phyloP scores from a whole-genome alignment of 2,329 filamentous ascomycete species.

The Colletotrichum trifolii region DNA sequence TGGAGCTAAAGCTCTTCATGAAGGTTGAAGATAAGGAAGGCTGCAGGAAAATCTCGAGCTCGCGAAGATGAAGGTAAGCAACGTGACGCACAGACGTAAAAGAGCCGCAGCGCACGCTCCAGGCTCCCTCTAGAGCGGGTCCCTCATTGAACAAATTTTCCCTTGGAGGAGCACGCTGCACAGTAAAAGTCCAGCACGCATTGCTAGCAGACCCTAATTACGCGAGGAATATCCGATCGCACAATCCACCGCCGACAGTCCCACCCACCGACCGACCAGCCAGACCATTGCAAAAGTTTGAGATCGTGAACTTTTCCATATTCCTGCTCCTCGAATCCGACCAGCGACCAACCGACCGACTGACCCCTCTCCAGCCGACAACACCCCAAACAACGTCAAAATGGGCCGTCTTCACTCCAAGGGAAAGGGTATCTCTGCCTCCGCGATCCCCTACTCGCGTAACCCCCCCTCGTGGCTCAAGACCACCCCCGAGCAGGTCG shows the following conservation, averaged over 20 bases:
- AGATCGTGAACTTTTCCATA: constrained; percentile 34
- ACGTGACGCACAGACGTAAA: constrained; percentile 24
- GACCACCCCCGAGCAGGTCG: constrained; percentile 97
- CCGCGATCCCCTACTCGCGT: constrained; percentile 96
- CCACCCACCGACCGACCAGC: constrained; percentile 16
- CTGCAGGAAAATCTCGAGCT: constrained; percentile 30
- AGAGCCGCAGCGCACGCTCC: neutral
- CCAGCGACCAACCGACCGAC: constrained; percentile 37
- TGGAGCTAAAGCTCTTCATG: neutral
- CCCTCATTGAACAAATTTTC: constrained; percentile 24
- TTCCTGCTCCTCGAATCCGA: constrained; percentile 26
- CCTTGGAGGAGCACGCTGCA: neutral
- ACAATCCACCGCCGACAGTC: constrained; percentile 48
- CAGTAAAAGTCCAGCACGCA: neutral
- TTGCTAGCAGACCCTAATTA: constrained; percentile 54
- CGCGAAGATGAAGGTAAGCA: constrained; percentile 32
- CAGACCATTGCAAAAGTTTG: constrained; percentile 21
- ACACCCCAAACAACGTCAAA: constrained; percentile 55
- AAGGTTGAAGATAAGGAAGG: constrained; percentile 14
- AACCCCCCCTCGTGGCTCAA: constrained; percentile 95
- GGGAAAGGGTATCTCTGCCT: constrained; percentile 98
- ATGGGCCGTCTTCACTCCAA: constrained; percentile 99
- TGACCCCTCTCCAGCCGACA: constrained; percentile 37
- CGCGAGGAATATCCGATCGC: constrained; percentile 57
- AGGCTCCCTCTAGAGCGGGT: neutral